These are phyloP conservation scores for Pyrenochaeta sp. DNA, from an alignment of 2,329 filamentous ascomycete species.

Conservation along the genomic window DNA sequence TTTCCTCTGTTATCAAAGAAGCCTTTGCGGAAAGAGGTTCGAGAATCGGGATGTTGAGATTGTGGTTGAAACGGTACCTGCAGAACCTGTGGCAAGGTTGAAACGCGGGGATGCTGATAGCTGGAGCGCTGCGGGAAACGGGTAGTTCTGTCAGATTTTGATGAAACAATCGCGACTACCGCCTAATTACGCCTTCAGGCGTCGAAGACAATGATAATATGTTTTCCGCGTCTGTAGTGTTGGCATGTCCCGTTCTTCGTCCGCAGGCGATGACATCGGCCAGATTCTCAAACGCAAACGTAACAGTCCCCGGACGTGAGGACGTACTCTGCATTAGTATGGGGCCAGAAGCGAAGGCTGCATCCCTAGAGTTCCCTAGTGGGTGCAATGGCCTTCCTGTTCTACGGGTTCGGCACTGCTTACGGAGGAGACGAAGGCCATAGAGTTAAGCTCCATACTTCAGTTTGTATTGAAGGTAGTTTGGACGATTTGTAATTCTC, in stretches of 20 bases:
- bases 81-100: constrained; percentile 36
- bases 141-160: constrained; percentile 9
- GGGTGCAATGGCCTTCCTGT: constrained; percentile 8
- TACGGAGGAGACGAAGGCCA: no score
- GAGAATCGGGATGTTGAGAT: constrained; percentile 5
- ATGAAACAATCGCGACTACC: constrained; percentile 32
- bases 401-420: background rate
- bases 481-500: no score
- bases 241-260: constrained; percentile 21
- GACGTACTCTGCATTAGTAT: constrained; percentile 19
- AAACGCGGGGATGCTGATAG: constrained; percentile 32
- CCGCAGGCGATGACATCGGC: constrained; percentile 13
- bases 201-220: background rate
- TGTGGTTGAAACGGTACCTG: constrained; percentile 46
- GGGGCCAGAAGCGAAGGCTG: constrained; percentile 6
- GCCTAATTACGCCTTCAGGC: constrained; percentile 5
- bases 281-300: constrained; percentile 19
- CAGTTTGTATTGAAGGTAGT: no score
- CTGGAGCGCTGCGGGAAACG: constrained; percentile 11
- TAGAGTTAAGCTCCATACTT: no score
- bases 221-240: constrained; percentile 33
- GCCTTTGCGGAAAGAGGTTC: constrained; percentile 3
- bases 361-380: constrained; percentile 21
- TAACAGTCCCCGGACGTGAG: constrained; percentile 16
- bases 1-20: background rate